Percentiles rank a stretch among this genome's conserved stretches.
Evolutionary conservation across 257 asterid genomes (phyloP).

Genomic region (Solanum corneliomulleri): DNA sequence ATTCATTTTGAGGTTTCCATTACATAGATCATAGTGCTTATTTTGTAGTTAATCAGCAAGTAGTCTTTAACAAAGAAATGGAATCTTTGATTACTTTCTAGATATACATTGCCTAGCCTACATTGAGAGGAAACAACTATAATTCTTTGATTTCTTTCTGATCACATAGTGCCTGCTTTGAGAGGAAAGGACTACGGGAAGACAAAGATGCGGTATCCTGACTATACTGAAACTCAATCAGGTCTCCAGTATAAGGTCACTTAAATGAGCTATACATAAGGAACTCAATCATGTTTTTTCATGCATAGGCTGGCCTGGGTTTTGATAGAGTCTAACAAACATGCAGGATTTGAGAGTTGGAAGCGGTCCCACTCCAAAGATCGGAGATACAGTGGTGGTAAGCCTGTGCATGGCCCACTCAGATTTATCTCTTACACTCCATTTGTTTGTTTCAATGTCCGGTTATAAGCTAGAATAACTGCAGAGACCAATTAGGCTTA

Average conservation of each 20-base stretch:
- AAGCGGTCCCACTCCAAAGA: conserved; percentile 67
- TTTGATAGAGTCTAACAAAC: conserved; percentile 13
- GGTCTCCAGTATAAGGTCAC: conserved; percentile 96
- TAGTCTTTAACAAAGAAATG: not conserved
- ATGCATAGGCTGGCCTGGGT: not conserved
- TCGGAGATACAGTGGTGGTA: conserved; percentile 86
- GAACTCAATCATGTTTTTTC: conserved; percentile 10
- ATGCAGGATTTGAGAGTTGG: conserved; percentile 84
- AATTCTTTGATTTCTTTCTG: conserved; percentile 21
- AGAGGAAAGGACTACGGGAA: conserved; percentile 96
- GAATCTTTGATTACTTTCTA: conserved; percentile 19
- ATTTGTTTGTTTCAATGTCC: not conserved
- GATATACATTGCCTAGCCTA: conserved; percentile 94
- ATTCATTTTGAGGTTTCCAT: not conserved
- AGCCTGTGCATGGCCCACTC: conserved; percentile 7
- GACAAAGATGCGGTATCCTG: conserved; percentile 87
- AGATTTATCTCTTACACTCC: not conserved
- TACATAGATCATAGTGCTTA: not conserved
- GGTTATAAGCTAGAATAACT: not conserved
- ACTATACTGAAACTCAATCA: conserved; percentile 67
- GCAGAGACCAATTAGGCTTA: not conserved
- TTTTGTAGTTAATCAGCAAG: not conserved
- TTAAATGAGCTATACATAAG: conserved; percentile 5
- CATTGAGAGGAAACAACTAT: conserved; percentile 81
- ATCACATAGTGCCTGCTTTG: conserved; percentile 91